phyloP scores from a whole-genome alignment of 768 basidiomycete species.

The Asterophora parasitica region DNA sequence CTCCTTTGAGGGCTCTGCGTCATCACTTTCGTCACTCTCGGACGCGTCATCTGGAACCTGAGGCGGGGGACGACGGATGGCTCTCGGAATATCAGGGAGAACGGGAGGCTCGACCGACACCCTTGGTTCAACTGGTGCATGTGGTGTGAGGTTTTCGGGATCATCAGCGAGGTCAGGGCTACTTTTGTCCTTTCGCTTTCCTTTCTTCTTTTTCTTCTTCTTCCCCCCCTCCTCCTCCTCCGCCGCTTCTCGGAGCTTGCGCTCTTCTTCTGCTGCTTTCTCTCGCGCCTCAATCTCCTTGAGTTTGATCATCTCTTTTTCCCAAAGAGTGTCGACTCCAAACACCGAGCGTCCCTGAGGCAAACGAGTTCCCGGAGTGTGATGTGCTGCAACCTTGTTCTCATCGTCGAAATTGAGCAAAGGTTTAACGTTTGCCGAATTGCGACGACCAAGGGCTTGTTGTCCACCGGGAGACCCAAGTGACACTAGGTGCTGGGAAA shows the following conservation, averaged over 20 bases:
- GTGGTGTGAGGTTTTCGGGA: conserved; percentile 11
- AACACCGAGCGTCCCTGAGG: conserved; percentile 74
- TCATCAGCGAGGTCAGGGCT: conserved; percentile 10
- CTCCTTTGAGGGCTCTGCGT: conserved; percentile 15
- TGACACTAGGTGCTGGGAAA: conserved; percentile 39
- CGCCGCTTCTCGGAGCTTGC: conserved; percentile 39
- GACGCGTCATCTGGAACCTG: conserved; percentile 39
- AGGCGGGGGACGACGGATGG: conserved; percentile 34
- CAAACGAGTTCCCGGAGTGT: conserved; percentile 21
- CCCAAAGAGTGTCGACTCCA: conserved; percentile 92
- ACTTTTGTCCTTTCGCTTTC: conserved; percentile 38
- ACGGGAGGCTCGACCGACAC: conserved; percentile 37
- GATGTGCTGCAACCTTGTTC: conserved; percentile 27
- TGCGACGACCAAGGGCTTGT: conserved; percentile 37
- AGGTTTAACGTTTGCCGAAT: conserved; percentile 55
- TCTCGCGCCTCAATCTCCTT: conserved; percentile 72
- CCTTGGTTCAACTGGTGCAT: conserved; percentile 19
- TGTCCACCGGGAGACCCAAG: conserved; percentile 35
- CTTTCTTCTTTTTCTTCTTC: conserved; percentile 44
- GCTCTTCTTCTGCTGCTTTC: conserved; percentile 49
- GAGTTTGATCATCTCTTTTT: conserved; percentile 79
- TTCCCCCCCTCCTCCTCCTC: conserved; percentile 33
- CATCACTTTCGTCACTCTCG: conserved; percentile 51
- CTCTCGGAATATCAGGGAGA: conserved; percentile 40
- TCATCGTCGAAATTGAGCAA: conserved; percentile 62